Evolutionary conservation across 2,329 filamentous ascomycete genomes (phyloP), one percentile per base, ranked within the genome.

Genomic region (Aureobasidium subglaciale): DNA sequence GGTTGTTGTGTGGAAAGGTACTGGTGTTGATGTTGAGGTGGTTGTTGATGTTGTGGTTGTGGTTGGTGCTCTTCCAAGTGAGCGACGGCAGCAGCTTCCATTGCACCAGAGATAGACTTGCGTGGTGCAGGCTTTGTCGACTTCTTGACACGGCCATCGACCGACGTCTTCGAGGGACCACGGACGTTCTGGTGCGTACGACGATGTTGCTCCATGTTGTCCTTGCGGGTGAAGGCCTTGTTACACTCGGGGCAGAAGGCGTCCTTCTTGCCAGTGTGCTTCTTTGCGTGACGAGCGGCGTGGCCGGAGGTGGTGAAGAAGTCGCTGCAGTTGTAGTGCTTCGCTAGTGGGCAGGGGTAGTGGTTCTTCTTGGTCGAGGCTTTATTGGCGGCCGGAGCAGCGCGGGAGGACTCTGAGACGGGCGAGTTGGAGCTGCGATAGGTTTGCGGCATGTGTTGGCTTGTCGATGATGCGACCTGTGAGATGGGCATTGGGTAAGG

Each of bases 141-240:
- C 63, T 75, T 76, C 63, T 74, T 74, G 52, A 70, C 67, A 58
- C 73, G 73, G 52, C 74, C 72, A 50, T 75, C 73, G 48, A 65
- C 71, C n/a, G 64, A 60, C 57, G 69, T 71, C 49, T 72, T 71
- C 20, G 67, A 61, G 8, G 71, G 66, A 45, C 70, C 73, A 52
- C 75, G 74, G 4, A 75, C 75, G 59, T 71, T 76, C 60, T 81
- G 85, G 68, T 91, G 87, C 0, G 87, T 90, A 64, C 88, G 82
- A 27, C 88, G 78, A 65, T 91, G 87, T 72, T 90, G 87, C 76
- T 90, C 89, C 87, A 91, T 91, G 75, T 91, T 91, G 76, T 91
- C 87, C 63, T 86, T 84, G 60, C 87, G 85, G 10, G 86, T 90
- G 63, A 91, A 91, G 65, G 86, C 87, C 73, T 90, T 90, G 69